These are phyloP conservation scores for Rhypophila decipiens DNA, from an alignment of 495 filamentous ascomycete genomes.

Conservation along the genomic window DNA sequence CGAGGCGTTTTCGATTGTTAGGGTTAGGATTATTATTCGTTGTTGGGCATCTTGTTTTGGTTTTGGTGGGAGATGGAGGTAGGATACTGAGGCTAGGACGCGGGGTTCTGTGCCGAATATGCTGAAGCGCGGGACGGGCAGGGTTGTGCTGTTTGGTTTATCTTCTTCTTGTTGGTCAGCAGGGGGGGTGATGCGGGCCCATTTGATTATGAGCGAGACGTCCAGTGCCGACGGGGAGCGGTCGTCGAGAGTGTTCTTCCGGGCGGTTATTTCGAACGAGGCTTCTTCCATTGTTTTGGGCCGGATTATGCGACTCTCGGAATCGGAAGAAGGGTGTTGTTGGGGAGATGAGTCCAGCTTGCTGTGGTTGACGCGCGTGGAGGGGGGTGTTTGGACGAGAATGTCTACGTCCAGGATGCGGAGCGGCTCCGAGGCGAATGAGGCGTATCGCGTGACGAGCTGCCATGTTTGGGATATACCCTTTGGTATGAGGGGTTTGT, in stretches of 20 bases:
- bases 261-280: conserved; percentile 63
- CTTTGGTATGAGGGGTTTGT: conserved; percentile 15
- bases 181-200: conserved; percentile 49
- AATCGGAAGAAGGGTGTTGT: conserved; percentile 15
- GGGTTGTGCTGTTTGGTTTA: conserved; percentile 44
- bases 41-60: too few relatives aligned
- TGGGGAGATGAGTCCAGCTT: conserved; percentile 24
- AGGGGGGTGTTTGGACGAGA: conserved; percentile 46
- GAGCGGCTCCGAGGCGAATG: conserved; percentile 66
- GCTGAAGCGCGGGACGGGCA: conserved; percentile 71
- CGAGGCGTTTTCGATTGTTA: conserved; percentile 90
- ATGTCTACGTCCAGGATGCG: conserved; percentile 59
- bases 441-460: conserved; percentile 63
- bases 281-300: conserved; percentile 62
- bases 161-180: not conserved
- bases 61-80: conserved; percentile 21
- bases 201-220: conserved; percentile 67
- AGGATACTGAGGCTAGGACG: conserved; percentile 62
- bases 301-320: conserved; percentile 26
- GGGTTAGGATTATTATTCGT: conserved; percentile 38
- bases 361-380: conserved; percentile 29
- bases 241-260: conserved; percentile 74
- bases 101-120: conserved; percentile 80
- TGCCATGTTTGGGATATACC: conserved; percentile 81
- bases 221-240: conserved; percentile 64